A percentile compares a stretch with the other conserved stretches of the same genome.
phyloP scores from a whole-genome alignment of 192 early-diverging fungal genomes.

The Chytriomyces confervae region DNA sequence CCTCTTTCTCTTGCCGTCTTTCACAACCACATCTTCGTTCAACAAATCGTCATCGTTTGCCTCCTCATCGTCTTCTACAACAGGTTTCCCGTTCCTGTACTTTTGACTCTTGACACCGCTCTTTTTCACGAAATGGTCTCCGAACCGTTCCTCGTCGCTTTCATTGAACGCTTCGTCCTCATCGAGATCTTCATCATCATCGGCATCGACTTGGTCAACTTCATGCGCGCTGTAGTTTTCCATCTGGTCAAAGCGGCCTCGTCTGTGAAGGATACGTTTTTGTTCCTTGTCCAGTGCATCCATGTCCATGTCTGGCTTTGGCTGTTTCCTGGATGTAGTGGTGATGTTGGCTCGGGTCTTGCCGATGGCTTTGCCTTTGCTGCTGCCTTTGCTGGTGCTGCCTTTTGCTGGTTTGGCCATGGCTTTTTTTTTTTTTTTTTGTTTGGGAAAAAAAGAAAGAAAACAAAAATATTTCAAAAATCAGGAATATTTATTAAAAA shows the following conservation, averaged over 20 bases:
- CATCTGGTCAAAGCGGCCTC: constrained; percentile 18
- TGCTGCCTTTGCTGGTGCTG: too few relatives aligned
- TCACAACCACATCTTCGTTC: constrained; percentile 34
- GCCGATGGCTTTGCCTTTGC: too few relatives aligned
- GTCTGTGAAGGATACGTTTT: background rate
- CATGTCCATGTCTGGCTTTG: too few relatives aligned
- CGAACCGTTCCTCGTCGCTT: constrained; percentile 83
- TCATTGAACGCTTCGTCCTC: constrained; percentile 90
- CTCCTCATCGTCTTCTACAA: constrained; percentile 5
- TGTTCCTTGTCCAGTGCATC: background rate
- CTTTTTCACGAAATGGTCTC: constrained; percentile 64
- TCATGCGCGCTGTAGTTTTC: constrained; percentile 68
- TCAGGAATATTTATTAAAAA: too few relatives aligned
- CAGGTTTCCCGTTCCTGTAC: constrained; percentile 28
- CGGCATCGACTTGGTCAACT: constrained; percentile 75
- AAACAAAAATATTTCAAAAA: too few relatives aligned
- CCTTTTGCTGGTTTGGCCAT: too few relatives aligned
- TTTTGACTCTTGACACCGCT: constrained; percentile 23
- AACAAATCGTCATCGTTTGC: constrained; percentile 15
- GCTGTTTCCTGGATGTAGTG: too few relatives aligned
- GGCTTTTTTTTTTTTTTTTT: too few relatives aligned
- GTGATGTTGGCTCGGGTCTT: too few relatives aligned
- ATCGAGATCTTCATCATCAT: constrained; percentile 94
- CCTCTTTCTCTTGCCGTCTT: constrained; percentile 30
- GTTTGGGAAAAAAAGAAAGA: too few relatives aligned